These are phyloP conservation scores for Phialophora expanda DNA, from an alignment of 2,329 filamentous ascomycete genomes.

Conservation along the genomic window DNA sequence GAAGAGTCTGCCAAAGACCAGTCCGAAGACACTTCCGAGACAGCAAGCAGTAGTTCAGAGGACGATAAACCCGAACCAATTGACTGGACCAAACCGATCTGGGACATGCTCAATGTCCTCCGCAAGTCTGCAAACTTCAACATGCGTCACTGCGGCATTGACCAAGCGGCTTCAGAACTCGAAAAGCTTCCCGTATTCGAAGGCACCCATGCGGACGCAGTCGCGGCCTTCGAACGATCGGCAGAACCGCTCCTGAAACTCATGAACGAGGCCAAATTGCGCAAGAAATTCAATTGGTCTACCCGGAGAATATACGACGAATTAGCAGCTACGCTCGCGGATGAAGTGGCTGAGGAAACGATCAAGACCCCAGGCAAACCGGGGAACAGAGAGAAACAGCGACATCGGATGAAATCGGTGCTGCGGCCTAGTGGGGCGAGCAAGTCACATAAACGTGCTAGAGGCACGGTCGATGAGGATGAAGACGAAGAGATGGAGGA, in stretches of 20 bases:
- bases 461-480: constrained; percentile 42
- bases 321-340: constrained; percentile 39
- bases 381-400: constrained; percentile 27
- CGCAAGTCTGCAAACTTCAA: constrained; percentile 39
- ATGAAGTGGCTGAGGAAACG: constrained; percentile 38
- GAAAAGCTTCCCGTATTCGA: constrained; percentile 35
- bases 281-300: constrained; percentile 42
- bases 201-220: constrained; percentile 34
- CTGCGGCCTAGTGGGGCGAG: constrained; percentile 53
- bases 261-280: constrained; percentile 40
- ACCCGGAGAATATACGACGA: constrained; percentile 40
- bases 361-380: constrained; percentile 36
- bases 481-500: constrained; percentile 43
- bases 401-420: constrained; percentile 48
- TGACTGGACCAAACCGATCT: constrained; percentile 40
- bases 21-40: constrained; percentile 26
- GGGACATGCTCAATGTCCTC: constrained; percentile 39
- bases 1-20: constrained; percentile 43
- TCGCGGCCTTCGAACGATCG: constrained; percentile 37
- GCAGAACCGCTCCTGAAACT: constrained; percentile 36
- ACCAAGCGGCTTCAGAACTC: constrained; percentile 37
- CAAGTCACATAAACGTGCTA: constrained; percentile 50
- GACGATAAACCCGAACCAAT: constrained; percentile 29
- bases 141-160: constrained; percentile 39
- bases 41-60: constrained; percentile 19